These are phyloP conservation scores for Vitis labrusca DNA, from an alignment of 164 flowering plant species.

Conservation along the genomic window DNA sequence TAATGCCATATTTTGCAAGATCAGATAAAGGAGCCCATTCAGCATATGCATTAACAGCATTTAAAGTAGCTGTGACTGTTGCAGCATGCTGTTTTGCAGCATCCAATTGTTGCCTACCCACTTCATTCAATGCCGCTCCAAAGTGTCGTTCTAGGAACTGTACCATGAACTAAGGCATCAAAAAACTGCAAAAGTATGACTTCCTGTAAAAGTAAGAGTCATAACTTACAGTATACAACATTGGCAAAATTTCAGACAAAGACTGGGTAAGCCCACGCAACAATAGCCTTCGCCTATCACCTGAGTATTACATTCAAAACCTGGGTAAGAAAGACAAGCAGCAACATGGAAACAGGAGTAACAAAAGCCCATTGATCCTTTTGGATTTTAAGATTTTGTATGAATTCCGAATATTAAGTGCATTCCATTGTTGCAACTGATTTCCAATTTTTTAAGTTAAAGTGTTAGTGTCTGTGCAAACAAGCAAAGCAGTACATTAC, in stretches of 20 bases:
- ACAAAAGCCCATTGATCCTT: neutral
- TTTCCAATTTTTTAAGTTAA: too few species aligned
- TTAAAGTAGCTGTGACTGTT: conserved; percentile 69
- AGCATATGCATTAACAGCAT: conserved; percentile 96
- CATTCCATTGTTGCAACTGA: too few species aligned
- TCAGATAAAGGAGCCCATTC: conserved; percentile 96
- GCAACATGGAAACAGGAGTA: neutral
- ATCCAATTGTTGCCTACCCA: conserved; percentile 63
- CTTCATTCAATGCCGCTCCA: conserved; percentile 89
- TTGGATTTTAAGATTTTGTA: neutral
- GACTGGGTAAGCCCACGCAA: conserved; percentile 88
- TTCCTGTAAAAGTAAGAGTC: neutral
- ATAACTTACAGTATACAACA: conserved; percentile 69
- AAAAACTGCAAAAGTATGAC: neutral
- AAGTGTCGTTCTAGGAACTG: conserved; percentile 91
- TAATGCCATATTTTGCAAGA: conserved; percentile 81
- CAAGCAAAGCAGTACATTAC: conserved; percentile 2
- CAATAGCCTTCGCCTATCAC: conserved; percentile 84
- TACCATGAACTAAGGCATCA: conserved; percentile 16
- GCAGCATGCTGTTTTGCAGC: conserved; percentile 92
- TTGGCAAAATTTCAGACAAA: conserved; percentile 81
- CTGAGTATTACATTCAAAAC: conserved; percentile 37
- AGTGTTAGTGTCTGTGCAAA: neutral
- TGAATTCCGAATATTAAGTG: neutral
- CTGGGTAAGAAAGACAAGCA: conserved; percentile 11